Evolutionary conservation across 2,329 filamentous ascomycete genomes (phyloP).

Genomic region (Alternaria gansuensis): DNA sequence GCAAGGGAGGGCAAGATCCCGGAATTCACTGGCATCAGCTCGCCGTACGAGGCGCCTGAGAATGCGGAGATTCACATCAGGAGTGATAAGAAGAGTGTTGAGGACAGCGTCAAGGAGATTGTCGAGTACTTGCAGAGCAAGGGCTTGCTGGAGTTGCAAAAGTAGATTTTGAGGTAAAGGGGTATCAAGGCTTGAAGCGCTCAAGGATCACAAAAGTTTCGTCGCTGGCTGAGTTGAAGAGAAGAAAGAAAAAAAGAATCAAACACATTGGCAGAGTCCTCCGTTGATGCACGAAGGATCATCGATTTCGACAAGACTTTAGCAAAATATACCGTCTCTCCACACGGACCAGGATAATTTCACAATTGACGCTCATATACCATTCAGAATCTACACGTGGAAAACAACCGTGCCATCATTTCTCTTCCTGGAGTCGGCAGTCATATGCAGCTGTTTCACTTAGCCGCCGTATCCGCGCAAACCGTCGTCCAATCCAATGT

Average conservation of each 20-base stretch:
- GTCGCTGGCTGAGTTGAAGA: not conserved
- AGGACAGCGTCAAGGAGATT: slow-evolving; percentile 89
- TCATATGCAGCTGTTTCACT: not conserved
- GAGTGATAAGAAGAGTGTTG: slow-evolving; percentile 81
- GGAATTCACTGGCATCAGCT: slow-evolving; percentile 95
- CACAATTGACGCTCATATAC: not conserved
- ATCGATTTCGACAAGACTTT: not conserved
- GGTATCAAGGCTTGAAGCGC: not conserved
- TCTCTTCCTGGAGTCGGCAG: not conserved
- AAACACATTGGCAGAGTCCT: not conserved
- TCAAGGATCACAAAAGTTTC: not conserved
- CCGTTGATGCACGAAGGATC: not conserved
- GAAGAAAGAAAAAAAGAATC: not conserved
- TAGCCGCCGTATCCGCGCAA: slow-evolving; percentile 2
- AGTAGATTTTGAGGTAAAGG: slow-evolving; percentile 9
- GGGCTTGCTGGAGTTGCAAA: slow-evolving; percentile 63
- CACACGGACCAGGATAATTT: not conserved
- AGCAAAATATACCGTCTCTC: not conserved
- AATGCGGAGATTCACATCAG: slow-evolving; percentile 86
- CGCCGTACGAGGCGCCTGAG: slow-evolving; percentile 90
- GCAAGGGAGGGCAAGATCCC: slow-evolving; percentile 92
- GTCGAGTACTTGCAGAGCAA: slow-evolving; percentile 78
- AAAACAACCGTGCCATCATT: not conserved
- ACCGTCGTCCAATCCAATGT: not conserved
- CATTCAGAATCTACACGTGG: not conserved